These are phyloP conservation scores for Pilaira anomala DNA, from an alignment of 192 early-diverging fungal genomes.

Conservation along the genomic window DNA sequence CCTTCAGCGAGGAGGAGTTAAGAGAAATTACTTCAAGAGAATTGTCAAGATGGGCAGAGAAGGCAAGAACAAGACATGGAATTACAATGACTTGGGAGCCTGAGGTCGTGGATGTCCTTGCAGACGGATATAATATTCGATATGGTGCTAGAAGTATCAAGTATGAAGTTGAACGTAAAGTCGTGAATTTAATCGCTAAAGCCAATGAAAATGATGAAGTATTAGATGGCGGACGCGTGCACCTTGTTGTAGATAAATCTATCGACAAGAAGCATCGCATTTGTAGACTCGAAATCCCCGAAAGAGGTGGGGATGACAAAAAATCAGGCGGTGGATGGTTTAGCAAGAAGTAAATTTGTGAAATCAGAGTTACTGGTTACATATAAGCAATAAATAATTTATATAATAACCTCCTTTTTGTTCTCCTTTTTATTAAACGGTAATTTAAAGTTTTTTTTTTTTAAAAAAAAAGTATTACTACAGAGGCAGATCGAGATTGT, in stretches of 20 bases:
- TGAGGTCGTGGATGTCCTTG: constrained; percentile 37
- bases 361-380: too few relatives aligned
- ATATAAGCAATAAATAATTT: too few relatives aligned
- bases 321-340: constrained; percentile 23
- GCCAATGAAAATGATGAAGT: constrained; percentile 45
- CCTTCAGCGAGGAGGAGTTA: constrained; percentile 38
- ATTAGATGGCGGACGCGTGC: constrained; percentile 35
- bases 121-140: constrained; percentile 40
- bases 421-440: too few relatives aligned
- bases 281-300: constrained; percentile 18
- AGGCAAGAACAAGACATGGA: constrained; percentile 39
- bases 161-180: constrained; percentile 42
- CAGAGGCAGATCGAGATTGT: too few relatives aligned
- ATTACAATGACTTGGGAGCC: constrained; percentile 39
- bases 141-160: constrained; percentile 49
- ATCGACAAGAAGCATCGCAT: constrained; percentile 2
- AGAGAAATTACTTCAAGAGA: constrained; percentile 33
- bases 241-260: constrained; percentile 30
- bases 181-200: constrained; percentile 44
- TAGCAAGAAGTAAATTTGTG: constrained; percentile 4
- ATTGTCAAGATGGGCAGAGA: constrained; percentile 39
- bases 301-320: constrained; percentile 17
- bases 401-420: too few relatives aligned
- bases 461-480: too few relatives aligned
- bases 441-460: too few relatives aligned